These are phyloP conservation scores for Eragrostis nindensis DNA, from an alignment of 176 grass and related monocot species.

Conservation along the genomic window DNA sequence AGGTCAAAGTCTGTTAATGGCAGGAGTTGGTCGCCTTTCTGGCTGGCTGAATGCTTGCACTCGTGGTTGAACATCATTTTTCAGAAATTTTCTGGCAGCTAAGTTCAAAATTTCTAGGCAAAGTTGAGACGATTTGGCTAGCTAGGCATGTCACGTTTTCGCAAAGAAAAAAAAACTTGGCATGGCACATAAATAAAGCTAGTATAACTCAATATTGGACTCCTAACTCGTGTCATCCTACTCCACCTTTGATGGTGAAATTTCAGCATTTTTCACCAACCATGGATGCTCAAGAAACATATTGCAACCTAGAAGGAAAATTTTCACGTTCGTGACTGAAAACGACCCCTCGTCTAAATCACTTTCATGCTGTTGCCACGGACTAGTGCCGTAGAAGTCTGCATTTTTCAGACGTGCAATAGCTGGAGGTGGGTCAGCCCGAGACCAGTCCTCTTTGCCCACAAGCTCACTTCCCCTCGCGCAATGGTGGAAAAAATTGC, in stretches of 20 bases:
- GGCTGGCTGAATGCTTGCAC: not conserved
- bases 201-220: too few species aligned
- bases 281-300: too few species aligned
- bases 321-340: too few species aligned
- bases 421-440: not conserved
- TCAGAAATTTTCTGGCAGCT: not conserved
- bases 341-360: too few species aligned
- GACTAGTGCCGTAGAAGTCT: not conserved
- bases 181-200: too few species aligned
- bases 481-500: not conserved
- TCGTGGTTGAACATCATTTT: not conserved
- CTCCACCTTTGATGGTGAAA: too few species aligned
- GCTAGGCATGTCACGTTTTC: too few species aligned
- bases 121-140: not conserved
- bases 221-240: too few species aligned
- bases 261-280: too few species aligned
- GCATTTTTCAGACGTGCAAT: not conserved
- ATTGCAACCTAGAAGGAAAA: too few species aligned
- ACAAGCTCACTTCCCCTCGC: not conserved
- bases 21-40: not conserved
- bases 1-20: not conserved
- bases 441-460: not conserved
- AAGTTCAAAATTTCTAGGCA: not conserved
- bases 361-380: too few species aligned
- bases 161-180: too few species aligned